Base-by-base conservation (phyloP, 148 eudicot genomes). In the Dysphania ambrosioides region DNA sequence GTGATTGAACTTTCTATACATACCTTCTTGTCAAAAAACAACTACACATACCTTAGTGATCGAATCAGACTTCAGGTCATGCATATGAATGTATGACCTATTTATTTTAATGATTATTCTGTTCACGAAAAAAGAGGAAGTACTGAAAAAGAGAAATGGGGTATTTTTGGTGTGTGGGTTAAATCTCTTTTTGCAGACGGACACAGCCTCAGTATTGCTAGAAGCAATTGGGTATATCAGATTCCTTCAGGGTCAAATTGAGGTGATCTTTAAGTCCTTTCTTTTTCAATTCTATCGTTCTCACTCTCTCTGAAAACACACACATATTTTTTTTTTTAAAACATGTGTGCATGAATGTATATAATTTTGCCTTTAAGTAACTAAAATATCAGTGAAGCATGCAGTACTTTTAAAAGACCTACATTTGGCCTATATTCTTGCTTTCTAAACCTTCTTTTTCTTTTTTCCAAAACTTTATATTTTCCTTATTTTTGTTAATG, bases 151-250 rank as follows among this genome's bases (percentile, higher is more conserved):
- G 77, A 73, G 68, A 71, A 24, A 66, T 66, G 67, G n/a, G 59
- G 26, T 15, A 26, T 69, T 47, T 62, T 29, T 63, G 47, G 32
- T 64, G 67, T 66, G 77, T 66, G 72, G 72, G 27, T 71, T 27
- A 69, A 21, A 58, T 67, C 29, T 67, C 35, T 71, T 83, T 85
- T 84, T 87, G 85, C 91, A 93, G 97, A 93, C 97, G 85, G 97
- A 93, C 90, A 93, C 97, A 31, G 97, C 97, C 24, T 93, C 97
- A 49, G 97, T 92, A 41, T 82, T 93, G 84, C 71, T 88, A 73
- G 97, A 93, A 86, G 90, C 93, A 71, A 86, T 90, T 83, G 96
- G 93, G 68, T 86, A 90, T 81, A 90, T 93, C 84, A 88, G 91
- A 90, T 87, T 88, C 91, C 96, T 93, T 79, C 93, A 88, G 69